phyloP scores from a whole-genome alignment of 495 filamentous ascomycete species.

The Hyaloscypha bicolor region DNA sequence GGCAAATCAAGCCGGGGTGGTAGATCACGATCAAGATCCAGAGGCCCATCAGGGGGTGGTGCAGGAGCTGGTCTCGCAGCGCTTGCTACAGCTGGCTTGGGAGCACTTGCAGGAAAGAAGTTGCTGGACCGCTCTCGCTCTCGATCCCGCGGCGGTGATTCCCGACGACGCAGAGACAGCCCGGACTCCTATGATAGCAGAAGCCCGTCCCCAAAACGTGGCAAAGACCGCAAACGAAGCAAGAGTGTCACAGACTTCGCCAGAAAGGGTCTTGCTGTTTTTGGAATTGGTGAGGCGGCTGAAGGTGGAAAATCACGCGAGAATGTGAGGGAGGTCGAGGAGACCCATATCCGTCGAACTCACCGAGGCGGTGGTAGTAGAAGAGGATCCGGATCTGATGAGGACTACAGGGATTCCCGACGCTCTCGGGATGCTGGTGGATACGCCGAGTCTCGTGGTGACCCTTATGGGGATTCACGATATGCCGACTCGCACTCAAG shows the following conservation, averaged over 20 bases:
- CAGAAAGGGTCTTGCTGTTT: conserved; percentile 53
- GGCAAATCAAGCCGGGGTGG: conserved; percentile 52
- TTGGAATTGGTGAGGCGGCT: conserved; percentile 52
- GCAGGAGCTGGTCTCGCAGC: conserved; percentile 59
- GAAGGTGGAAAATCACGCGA: conserved; percentile 37
- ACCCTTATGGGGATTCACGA: conserved; percentile 30
- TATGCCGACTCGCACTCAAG: conserved; percentile 31
- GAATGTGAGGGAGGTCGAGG: conserved; percentile 61
- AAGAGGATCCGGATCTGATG: conserved; percentile 25
- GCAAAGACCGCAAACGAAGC: conserved; percentile 47
- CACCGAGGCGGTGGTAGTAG: background rate
- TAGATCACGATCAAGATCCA: conserved; percentile 43
- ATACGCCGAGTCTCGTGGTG: conserved; percentile 20
- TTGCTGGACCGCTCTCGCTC: conserved; percentile 66
- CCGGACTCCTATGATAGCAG: conserved; percentile 54
- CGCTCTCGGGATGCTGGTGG: conserved; percentile 23
- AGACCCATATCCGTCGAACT: conserved; percentile 16
- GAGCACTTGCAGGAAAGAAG: conserved; percentile 82
- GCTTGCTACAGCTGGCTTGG: conserved; percentile 72
- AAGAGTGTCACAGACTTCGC: conserved; percentile 61
- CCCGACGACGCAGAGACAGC: conserved; percentile 45
- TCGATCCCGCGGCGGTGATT: conserved; percentile 60
- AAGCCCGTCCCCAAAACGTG: conserved; percentile 34
- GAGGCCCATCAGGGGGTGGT: conserved; percentile 41
- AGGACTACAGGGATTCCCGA: conserved; percentile 22